Evolutionary conservation across 192 early-diverging fungal species (phyloP).

Genomic region (Coemansia erecta): DNA sequence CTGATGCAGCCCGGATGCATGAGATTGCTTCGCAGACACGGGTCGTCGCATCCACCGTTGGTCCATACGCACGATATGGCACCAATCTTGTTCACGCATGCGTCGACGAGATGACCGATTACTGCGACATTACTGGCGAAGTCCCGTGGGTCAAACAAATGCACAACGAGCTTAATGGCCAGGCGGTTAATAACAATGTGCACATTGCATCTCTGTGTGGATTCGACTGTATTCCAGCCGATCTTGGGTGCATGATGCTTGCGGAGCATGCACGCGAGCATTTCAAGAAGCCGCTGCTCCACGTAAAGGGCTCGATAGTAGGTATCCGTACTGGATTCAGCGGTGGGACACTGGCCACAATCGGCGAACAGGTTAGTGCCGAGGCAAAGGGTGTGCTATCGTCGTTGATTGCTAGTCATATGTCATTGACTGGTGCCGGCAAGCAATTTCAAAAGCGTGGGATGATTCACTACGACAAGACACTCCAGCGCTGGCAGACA

Average conservation of each 20-base stretch:
- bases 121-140: slow-evolving; percentile 91
- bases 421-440: neutral
- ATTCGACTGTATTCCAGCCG: slow-evolving; percentile 90
- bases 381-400: slow-evolving; percentile 3
- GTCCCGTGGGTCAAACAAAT: slow-evolving; percentile 62
- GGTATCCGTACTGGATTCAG: slow-evolving; percentile 57
- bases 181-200: slow-evolving; percentile 62
- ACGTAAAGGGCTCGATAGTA: slow-evolving; percentile 64
- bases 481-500: slow-evolving; percentile 48
- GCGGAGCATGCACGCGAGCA: slow-evolving; percentile 55
- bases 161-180: slow-evolving; percentile 64
- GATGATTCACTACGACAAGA: slow-evolving; percentile 42
- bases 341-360: slow-evolving; percentile 65
- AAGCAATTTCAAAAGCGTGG: slow-evolving; percentile 16
- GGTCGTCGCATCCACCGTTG: slow-evolving; percentile 81
- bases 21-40: slow-evolving; percentile 59
- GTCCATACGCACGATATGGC: slow-evolving; percentile 75
- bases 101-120: slow-evolving; percentile 63
- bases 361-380: slow-evolving; percentile 23
- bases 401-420: neutral
- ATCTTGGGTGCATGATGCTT: slow-evolving; percentile 78
- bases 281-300: slow-evolving; percentile 51
- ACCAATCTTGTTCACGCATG: slow-evolving; percentile 56
- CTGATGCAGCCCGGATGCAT: slow-evolving; percentile 59
- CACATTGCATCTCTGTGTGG: slow-evolving; percentile 82